A percentile compares a stretch with the other conserved stretches of the same genome.
phyloP scores from a whole-genome alignment of 2,329 filamentous ascomycete species.

The Westerdykella ornata region DNA sequence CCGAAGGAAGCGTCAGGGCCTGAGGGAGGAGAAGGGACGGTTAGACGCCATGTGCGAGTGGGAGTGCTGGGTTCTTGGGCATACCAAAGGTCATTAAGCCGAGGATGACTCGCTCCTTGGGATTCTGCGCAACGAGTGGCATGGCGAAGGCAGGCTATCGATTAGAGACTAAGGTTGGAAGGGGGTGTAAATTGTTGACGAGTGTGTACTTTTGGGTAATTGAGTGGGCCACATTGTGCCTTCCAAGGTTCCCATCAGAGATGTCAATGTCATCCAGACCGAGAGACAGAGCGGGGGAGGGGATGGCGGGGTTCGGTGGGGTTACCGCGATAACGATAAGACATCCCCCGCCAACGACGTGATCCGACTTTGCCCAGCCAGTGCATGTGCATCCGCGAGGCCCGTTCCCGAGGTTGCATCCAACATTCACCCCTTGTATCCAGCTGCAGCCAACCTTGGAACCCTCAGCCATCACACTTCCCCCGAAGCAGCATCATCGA shows the following conservation, averaged over 20 bases:
- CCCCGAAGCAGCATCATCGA: slow-evolving; percentile 16
- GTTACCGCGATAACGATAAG: slow-evolving; percentile 13
- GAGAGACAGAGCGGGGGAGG: too few relatives aligned
- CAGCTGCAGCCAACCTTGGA: slow-evolving; percentile 24
- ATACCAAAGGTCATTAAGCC: slow-evolving; percentile 75
- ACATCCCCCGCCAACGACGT: slow-evolving; percentile 3
- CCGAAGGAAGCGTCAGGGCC: slow-evolving; percentile 53
- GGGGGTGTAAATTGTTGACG: too few relatives aligned
- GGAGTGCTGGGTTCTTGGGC: background rate
- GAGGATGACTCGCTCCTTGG: slow-evolving; percentile 66
- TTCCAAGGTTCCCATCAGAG: too few relatives aligned
- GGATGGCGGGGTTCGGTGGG: too few relatives aligned
- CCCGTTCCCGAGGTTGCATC: background rate
- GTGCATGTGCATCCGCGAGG: slow-evolving; percentile 7
- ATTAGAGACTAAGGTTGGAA: too few relatives aligned
- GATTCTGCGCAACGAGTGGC: slow-evolving; percentile 39
- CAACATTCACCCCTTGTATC: slow-evolving; percentile 3
- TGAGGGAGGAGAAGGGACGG: slow-evolving; percentile 6
- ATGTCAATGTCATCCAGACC: too few relatives aligned
- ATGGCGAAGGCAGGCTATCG: slow-evolving; percentile 16
- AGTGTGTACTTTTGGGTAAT: too few relatives aligned
- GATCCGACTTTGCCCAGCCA: slow-evolving; percentile 2
- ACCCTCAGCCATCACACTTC: slow-evolving; percentile 14
- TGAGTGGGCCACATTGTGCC: too few relatives aligned
- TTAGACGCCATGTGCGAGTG: background rate